Conservation (phyloP, 2,329 filamentous ascomycete species). For the Trichoderma polysporum region DNA sequence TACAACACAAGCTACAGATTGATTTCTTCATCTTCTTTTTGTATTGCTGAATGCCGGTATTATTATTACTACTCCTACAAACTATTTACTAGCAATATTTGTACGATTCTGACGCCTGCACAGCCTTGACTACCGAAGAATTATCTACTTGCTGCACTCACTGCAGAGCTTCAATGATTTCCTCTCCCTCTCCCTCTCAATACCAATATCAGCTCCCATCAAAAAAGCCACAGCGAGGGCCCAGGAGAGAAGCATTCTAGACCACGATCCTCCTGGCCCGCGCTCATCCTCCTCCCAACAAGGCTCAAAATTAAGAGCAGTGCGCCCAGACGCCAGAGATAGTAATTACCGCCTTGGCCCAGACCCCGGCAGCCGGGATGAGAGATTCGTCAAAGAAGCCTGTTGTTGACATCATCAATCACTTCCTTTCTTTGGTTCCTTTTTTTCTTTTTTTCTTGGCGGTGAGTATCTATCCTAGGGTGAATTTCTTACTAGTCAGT, state of each 20-base stretch:
- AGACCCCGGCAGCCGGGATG: neutral
- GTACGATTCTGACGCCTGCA: neutral
- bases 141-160: neutral
- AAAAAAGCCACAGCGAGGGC: neutral
- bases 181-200: neutral
- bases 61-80: neutral
- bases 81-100: neutral
- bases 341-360: conserved; percentile 4
- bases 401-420: neutral
- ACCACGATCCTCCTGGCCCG: neutral
- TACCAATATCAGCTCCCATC: neutral
- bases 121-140: too few relatives aligned
- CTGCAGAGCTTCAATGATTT: neutral
- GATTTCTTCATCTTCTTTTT: too few relatives aligned
- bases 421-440: neutral
- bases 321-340: neutral
- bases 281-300: neutral
- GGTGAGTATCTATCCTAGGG: neutral
- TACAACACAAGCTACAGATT: neutral
- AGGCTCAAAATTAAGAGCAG: neutral
- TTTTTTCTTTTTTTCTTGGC: neutral
- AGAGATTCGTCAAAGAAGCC: neutral
- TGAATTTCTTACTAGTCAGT: neutral
- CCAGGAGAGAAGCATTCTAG: neutral
- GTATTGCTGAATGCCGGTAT: neutral